A percentile compares a stretch with the other conserved stretches of the same genome.
Evolutionary conservation across 2,329 filamentous ascomycete genomes (phyloP).

Genomic region (Ascochyta koolunga): DNA sequence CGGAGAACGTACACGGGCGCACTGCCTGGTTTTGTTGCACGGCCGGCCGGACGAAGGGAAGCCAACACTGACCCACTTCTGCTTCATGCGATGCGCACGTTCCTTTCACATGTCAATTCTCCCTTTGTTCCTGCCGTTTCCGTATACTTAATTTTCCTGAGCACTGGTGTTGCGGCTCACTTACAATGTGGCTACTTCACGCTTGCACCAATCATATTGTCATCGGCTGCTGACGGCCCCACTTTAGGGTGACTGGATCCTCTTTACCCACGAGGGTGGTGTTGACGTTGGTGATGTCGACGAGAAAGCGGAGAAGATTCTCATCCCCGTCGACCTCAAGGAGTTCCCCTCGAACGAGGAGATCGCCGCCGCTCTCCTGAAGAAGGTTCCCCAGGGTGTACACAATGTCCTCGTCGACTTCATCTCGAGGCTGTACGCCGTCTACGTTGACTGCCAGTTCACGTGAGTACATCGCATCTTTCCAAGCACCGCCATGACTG

Average conservation of each 20-base stretch:
- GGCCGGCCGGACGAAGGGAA: slow-evolving; percentile 50
- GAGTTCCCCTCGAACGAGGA: slow-evolving; percentile 96
- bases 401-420: slow-evolving; percentile 99
- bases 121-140: slow-evolving; percentile 20
- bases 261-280: slow-evolving; percentile 99
- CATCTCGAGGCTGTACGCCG: slow-evolving; percentile 96
- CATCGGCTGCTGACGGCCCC: slow-evolving; percentile 40
- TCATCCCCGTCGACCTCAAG: slow-evolving; percentile 93
- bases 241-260: slow-evolving; percentile 93
- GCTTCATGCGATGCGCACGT: slow-evolving; percentile 36
- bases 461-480: slow-evolving; percentile 58
- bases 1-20: slow-evolving; percentile 29
- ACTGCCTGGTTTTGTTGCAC: slow-evolving; percentile 44
- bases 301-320: slow-evolving; percentile 96
- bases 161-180: slow-evolving; percentile 44
- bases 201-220: slow-evolving; percentile 35
- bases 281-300: slow-evolving; percentile 99
- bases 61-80: slow-evolving; percentile 46
- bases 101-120: slow-evolving; percentile 45
- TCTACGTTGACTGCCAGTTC: slow-evolving; percentile 99
- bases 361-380: slow-evolving; percentile 83
- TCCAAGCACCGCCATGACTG: slow-evolving; percentile 16
- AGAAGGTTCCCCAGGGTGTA: slow-evolving; percentile 91
- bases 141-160: slow-evolving; percentile 21
- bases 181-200: slow-evolving; percentile 25